Evolutionary conservation across 2,329 filamentous ascomycete species (phyloP), one percentile per base, ranked within the genome.

Genomic region (Trichoderma aggressivum): DNA sequence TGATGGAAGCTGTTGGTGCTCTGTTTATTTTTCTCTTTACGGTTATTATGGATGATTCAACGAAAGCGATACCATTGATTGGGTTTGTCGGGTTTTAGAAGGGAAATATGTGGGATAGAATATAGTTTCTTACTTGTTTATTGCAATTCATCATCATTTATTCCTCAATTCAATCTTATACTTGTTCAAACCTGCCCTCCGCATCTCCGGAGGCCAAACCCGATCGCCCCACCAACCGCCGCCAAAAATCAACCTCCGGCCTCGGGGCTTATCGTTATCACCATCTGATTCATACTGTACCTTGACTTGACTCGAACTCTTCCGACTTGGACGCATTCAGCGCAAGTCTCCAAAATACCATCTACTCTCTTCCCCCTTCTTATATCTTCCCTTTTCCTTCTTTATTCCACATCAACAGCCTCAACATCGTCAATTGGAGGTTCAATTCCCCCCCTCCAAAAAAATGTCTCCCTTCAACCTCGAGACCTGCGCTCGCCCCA

Each of bases 401-500:
- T 30, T 62, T 39, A 7, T 24, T n/a, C 3, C 18, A 24, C 30
- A 36, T 6, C 43, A 70, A 28, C 11, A 36, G 21, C 30, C 39
- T 36, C 30, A 21, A 5, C 30, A 39, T 69, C n/a, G 43, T 43
- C 43, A 61, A 55, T 70, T 63, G 43, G 58, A 70, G 59, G 32
- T 59, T 7, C 30, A 59, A 65, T 56, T 24, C 7, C 7, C 26
- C 10, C 63, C 36, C 3, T 16, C 36, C n/a, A n/a, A n/a, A 66
- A 66, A 53, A 61, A 89, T 89, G 85, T 86, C 88, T 39, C 84
- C 90, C 36, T 94, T 94, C 81, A 88, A 94, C 78, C 84, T 95
- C 65, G 84, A 91, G 76, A 91, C 87, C 73, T 94, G 92, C 78
- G 92, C 91, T 53, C 87, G 92, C 75, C 86, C 90, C 56, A 95